These are phyloP conservation scores for Amaranthus cruentus DNA, from an alignment of 148 eudicot genomes.

Conservation along the genomic window DNA sequence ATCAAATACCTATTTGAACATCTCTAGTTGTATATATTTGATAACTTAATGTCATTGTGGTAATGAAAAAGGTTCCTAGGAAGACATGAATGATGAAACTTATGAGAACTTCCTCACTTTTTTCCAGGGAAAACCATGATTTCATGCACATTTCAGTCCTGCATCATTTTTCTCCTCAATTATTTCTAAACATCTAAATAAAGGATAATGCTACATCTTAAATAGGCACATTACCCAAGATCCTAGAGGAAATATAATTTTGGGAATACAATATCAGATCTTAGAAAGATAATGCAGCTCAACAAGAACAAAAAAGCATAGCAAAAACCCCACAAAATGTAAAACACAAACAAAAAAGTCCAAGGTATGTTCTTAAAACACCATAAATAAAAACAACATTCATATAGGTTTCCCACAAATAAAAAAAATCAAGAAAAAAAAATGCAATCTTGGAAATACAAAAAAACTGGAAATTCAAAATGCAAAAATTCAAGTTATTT, in stretches of 20 bases:
- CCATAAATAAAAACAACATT: too few species aligned
- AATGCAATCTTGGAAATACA: neutral
- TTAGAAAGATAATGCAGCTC: neutral
- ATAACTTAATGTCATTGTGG: too few species aligned
- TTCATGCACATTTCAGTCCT: neutral
- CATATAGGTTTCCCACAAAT: neutral
- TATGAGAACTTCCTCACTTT: neutral
- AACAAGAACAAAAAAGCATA: neutral
- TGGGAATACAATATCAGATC: conserved; percentile 4
- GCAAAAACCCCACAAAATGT: too few species aligned
- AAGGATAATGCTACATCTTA: conserved; percentile 1
- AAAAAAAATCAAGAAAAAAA: neutral
- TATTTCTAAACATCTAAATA: too few species aligned
- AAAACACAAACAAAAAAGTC: too few species aligned
- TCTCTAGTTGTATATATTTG: too few species aligned
- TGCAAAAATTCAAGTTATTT: neutral
- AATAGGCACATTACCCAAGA: conserved; percentile 7
- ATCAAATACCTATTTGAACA: too few species aligned
- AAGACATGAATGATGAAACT: neutral
- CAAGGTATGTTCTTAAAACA: too few species aligned
- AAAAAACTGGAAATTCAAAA: neutral
- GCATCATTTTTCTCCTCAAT: too few species aligned
- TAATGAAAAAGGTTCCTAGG: too few species aligned
- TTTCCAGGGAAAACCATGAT: neutral
- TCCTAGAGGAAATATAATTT: neutral